Evolutionary conservation across 768 basidiomycete species (phyloP), one percentile per base, ranked within the genome.

Genomic region (Rhizopogon sp.): DNA sequence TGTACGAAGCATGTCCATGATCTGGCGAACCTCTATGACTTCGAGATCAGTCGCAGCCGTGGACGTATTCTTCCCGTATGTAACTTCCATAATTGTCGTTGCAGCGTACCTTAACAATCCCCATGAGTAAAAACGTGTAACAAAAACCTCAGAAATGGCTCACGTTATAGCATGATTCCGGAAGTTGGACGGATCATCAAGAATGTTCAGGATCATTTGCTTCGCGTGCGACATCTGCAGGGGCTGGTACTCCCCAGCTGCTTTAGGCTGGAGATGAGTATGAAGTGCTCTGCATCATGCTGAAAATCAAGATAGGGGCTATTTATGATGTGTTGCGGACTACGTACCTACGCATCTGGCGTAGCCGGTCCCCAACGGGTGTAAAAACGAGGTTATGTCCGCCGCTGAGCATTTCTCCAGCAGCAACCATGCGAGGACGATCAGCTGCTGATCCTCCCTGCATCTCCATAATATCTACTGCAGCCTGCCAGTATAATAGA

Each of bases 391-490:
- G 73, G 11, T 81, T 66, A 81, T 83, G 83, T 0, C 82, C 83
- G 1, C 81, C 79, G 0, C 77, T 78, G 0, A 84, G 70, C 0
- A 79, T 80, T 28, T 83, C 81, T 2, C 83, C 79, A 1, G 77
- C 82, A 0, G 81, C 74, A 13, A 84, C 77, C 17, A 71, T 75
- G 6, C 67, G 62, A 1, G 83, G 83, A 43, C 83, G 64, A 59
- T 85, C 82, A 0, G 74, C 75, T 17, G 79, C 69, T 3, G 62
- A 60, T 0, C 76, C 79, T 0, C 82, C 82, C 58, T 84, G 79
- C 56, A 79, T 78, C 64, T 84, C 83, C 79, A 85, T 74, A 50
- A 84, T 76, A 13, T 84, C 80, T 0, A 79, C 72, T 0, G 82
- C 81, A 28, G 60, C 65, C 64, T 66, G 13, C 16, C 25, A 25